Evolutionary conservation across 1,284 basidiomycete species (phyloP).

Genomic region (Vanrija sp.): DNA sequence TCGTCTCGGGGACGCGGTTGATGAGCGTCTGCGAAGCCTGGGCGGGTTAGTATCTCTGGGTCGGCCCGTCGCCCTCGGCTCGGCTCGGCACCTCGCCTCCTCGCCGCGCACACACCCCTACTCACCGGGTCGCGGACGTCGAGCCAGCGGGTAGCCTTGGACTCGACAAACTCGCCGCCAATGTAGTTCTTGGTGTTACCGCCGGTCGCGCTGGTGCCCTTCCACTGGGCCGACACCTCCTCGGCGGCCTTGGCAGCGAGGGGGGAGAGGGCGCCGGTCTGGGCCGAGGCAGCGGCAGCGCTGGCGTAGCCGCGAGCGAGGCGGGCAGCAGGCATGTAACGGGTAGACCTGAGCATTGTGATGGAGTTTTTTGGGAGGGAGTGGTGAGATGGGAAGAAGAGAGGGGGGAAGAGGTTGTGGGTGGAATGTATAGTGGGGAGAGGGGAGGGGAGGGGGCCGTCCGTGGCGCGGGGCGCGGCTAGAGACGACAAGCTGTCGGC

Average conservation of each 20-base stretch:
- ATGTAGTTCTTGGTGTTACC: constrained; percentile 85
- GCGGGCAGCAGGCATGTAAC: constrained; percentile 4
- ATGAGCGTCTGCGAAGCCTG: constrained; percentile 68
- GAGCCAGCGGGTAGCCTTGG: constrained; percentile 70
- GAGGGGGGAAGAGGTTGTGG: not conserved
- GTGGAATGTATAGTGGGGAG: not conserved
- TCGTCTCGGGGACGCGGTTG: constrained; percentile 85
- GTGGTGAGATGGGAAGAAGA: constrained; percentile 2
- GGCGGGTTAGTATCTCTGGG: too few relatives aligned
- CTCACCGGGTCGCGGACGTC: constrained; percentile 80
- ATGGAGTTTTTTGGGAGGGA: not conserved
- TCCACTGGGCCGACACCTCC: constrained; percentile 57
- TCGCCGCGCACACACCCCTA: constrained; percentile 1
- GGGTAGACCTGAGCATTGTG: constrained; percentile 17
- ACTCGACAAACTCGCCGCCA: constrained; percentile 74
- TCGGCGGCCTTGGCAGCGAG: constrained; percentile 35
- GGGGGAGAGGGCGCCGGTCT: constrained; percentile 20
- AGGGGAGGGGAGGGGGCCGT: not conserved
- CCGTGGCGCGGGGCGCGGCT: too few relatives aligned
- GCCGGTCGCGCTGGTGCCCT: constrained; percentile 76
- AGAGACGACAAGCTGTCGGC: too few relatives aligned
- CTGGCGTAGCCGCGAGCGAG: constrained; percentile 25
- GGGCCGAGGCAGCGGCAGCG: constrained; percentile 17
- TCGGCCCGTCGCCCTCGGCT: too few relatives aligned
- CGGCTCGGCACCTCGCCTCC: too few relatives aligned